Evolutionary conservation across 176 grass and related monocot species (phyloP).

Genomic region (Musa itinerans): DNA sequence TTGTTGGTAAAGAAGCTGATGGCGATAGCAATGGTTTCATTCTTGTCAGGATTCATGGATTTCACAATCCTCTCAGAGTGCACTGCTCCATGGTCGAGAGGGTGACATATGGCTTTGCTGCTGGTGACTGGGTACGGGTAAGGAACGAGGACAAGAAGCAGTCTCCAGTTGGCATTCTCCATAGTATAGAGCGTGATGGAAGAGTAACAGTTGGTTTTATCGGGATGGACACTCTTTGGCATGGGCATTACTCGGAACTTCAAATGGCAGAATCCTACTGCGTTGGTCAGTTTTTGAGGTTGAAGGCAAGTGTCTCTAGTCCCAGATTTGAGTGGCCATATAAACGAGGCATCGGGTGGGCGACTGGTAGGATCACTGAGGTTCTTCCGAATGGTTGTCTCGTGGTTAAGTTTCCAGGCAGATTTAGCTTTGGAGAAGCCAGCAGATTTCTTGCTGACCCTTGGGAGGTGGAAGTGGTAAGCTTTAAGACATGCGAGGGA

Average conservation of each 20-base stretch:
- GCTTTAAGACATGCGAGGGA: constrained; percentile 73
- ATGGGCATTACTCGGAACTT: constrained; percentile 58
- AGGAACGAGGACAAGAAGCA: constrained; percentile 57
- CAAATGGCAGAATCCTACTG: constrained; percentile 86
- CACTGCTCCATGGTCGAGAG: constrained; percentile 51
- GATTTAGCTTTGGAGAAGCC: constrained; percentile 55
- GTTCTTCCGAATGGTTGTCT: constrained; percentile 76
- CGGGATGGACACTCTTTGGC: constrained; percentile 67
- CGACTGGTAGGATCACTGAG: constrained; percentile 53
- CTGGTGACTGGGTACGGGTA: constrained; percentile 78
- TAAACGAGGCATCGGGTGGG: constrained; percentile 44
- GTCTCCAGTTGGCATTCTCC: constrained; percentile 75
- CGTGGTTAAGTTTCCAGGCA: constrained; percentile 66
- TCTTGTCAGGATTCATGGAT: constrained; percentile 69
- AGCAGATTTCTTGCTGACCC: constrained; percentile 64
- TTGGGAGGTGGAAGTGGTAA: constrained; percentile 68
- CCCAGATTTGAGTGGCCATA: constrained; percentile 80
- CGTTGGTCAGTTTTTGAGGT: constrained; percentile 75
- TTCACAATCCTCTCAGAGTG: constrained; percentile 67
- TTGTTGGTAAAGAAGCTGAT: constrained; percentile 71
- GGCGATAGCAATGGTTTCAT: constrained; percentile 38
- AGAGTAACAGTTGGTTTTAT: constrained; percentile 60
- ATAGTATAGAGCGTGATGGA: constrained; percentile 59
- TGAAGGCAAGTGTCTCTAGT: constrained; percentile 35
- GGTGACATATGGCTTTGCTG: constrained; percentile 61